Conservation (phyloP, 768 basidiomycete genomes). For the Kwoniella newhampshirensis region DNA sequence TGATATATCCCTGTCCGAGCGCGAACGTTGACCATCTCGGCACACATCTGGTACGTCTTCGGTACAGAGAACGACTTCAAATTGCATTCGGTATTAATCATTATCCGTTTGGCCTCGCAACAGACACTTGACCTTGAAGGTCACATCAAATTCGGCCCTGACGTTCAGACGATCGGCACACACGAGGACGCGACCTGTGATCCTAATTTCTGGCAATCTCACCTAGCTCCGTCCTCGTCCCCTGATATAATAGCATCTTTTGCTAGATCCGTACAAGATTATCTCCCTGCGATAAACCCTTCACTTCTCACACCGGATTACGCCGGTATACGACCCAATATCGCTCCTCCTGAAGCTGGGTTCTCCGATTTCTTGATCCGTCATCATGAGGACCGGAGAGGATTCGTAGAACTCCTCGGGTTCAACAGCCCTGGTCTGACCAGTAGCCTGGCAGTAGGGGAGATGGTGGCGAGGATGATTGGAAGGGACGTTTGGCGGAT, state of each 20-base stretch:
- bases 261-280: constrained; percentile 62
- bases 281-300: constrained; percentile 46
- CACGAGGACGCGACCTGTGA: constrained; percentile 42
- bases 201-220: constrained; percentile 29
- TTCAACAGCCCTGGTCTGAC: constrained; percentile 94
- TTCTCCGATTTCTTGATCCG: constrained; percentile 84
- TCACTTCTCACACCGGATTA: constrained; percentile 42
- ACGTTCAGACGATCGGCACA: constrained; percentile 78
- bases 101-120: neutral
- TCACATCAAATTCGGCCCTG: constrained; percentile 86
- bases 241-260: constrained; percentile 58
- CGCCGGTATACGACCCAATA: constrained; percentile 67
- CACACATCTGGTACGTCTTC: constrained; percentile 66
- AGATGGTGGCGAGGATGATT: constrained; percentile 65
- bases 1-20: constrained; percentile 87
- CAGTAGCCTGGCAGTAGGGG: constrained; percentile 79
- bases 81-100: neutral
- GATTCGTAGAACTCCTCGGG: constrained; percentile 77
- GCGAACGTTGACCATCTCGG: constrained; percentile 76
- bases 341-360: constrained; percentile 68
- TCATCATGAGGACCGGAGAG: constrained; percentile 45
- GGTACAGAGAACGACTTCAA: neutral
- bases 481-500: constrained; percentile 24
- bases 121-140: constrained; percentile 70
- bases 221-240: constrained; percentile 25